Evolutionary conservation across 371 early-diverging fungal genomes (phyloP), one percentile per base, ranked within the genome.

Genomic region (Apophysomyces trapeziformis): DNA sequence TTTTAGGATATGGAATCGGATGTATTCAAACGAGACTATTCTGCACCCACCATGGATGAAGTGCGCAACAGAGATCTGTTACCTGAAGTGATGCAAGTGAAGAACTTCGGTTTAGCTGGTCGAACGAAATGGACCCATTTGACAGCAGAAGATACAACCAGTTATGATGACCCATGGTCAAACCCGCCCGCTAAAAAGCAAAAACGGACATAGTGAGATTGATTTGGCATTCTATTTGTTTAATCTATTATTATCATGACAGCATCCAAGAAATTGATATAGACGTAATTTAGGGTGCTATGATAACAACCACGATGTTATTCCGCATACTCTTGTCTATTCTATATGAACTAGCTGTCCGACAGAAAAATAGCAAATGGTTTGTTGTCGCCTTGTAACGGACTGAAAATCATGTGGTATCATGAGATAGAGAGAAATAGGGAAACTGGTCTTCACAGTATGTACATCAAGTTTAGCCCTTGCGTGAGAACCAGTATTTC

Each of bases 101-200:
- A 93, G 71, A 94, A 95, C 67, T 96, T 95, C 82, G 96, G 96
- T 64, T 67, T 87, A 44, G 86, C 89, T 13, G 93, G 95, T 12
- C 91, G 92, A 60, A 93, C 95, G 45, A 96, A 95, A 77, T 96
- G 89, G 79, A 95, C 93, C 37, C 95, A 94, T 60, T 77, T 96
- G 76, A 80, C 84, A 1, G 90, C 90, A 59, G 91, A 95, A 79
- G 96, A 96, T 75, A 96, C 96, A 0, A 82, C 89, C 9, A 61
- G 54, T 16, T 38, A 50, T 14, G 78, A 78, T 60, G 76, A 76
- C 35, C 77, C 78, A 38, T 81, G 81, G 81, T n/a, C 38, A 26
- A n/a, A 58, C n/a, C 35, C 58, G 45, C 26, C 41, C 21, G 21
- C n/a, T 7, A 61, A 61, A 46, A 61, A 45, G 21, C 61, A 61